Evolutionary conservation across 441 rosid species (phyloP).

Genomic region (Rhodomyrtus psidioides): DNA sequence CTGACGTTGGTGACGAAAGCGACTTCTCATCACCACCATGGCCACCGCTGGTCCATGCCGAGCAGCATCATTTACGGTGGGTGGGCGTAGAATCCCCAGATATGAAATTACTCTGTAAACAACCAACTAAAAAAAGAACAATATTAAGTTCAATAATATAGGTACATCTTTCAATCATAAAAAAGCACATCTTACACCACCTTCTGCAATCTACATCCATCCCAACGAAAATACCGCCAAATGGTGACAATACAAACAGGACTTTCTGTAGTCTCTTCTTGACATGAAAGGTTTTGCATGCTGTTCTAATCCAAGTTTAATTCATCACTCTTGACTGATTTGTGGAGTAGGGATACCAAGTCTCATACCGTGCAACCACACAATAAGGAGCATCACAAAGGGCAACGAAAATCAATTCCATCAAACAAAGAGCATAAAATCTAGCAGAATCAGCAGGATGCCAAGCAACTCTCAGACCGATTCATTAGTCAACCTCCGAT

Average conservation of each 20-base stretch:
- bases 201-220: neutral
- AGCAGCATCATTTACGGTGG: too few species aligned
- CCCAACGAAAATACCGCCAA: neutral
- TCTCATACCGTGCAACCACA: neutral
- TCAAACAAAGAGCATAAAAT: neutral
- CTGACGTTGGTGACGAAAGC: conserved; percentile 73
- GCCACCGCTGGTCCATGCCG: too few species aligned
- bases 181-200: neutral
- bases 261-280: neutral
- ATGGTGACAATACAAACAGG: neutral
- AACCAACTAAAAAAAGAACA: neutral
- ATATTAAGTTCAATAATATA: neutral
- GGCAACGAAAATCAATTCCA: neutral
- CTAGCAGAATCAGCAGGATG: neutral
- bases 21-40: neutral
- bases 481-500: neutral
- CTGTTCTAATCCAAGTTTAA: neutral
- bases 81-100: neutral
- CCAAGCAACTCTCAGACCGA: neutral
- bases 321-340: neutral
- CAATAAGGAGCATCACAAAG: neutral
- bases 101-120: neutral
- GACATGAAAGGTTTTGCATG: neutral
- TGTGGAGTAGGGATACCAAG: neutral
- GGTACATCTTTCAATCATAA: neutral